Evolutionary conservation across 169 alveolate species (phyloP), one percentile per base, ranked within the genome.

Genomic region (Plasmodium berghei): DNA sequence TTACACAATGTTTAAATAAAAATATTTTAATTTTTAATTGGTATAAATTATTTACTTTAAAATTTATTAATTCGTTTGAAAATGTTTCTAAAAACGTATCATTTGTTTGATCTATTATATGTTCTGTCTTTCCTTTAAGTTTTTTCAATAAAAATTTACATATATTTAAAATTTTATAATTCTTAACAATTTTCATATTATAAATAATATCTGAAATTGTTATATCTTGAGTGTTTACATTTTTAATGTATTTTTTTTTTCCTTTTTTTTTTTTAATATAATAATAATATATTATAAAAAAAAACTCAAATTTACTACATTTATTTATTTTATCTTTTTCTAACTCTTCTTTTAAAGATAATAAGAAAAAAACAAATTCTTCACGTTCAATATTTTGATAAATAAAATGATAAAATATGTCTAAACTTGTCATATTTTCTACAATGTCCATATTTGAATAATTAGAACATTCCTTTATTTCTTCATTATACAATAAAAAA

Each of bases 21-120:
- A 83, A 83, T 5, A 55, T n/a, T 40, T 70, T 52, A 16, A 83
- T 24, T 49, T 67, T 71, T 22, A 83, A 83, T 48, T 83, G 61
- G 18, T 54, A 56, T n/a, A 14, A 10, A 14, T 40, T 55, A 26
- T 67, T 66, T 45, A 22, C 18, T 34, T 83, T 83, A 5, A 54
- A 54, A 28, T 22, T 42, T 14, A 54, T 26, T 49, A 83, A 69
- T 34, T 73, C 59, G 54, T 52, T 52, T 4, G 59, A 12, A 52
- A 0, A 0, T 3, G 42, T 34, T 5, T 34, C 42, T 34, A 34
- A 34, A 34, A 34, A 34, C 0, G 5, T 0, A 3, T 34, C 10
- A 52, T 3, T 8, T 52, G 4, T 2, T 16, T 0, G 40, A 9
- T 28, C 20, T 54, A 52, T 26, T 0, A 45, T 48, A 56, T 64